Evolutionary conservation across 257 asterid genomes (phyloP), one percentile per base, ranked within the genome.

Genomic region (Capsicum rhomboideum): DNA sequence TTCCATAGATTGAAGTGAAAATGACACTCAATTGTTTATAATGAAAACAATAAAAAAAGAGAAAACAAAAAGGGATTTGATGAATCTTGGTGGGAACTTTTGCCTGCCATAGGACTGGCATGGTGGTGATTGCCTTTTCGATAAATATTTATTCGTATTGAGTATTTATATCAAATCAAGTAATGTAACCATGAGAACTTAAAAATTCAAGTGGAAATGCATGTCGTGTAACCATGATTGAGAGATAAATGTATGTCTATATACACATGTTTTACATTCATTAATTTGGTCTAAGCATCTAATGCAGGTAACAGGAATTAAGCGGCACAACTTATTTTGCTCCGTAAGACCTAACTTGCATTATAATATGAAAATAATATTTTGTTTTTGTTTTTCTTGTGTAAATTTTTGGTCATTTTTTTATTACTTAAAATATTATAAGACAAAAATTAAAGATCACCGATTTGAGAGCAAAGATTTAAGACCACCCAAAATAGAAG

Each of bases 11-110:
- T 83, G 56, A 44, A 72, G 58, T 86, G 87, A 87, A 84, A 75
- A 89, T 81, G 83, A 87, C 88, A 77, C 86, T 85, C 88, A 79
- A 23, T 46, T 74, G 83, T 86, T 83, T 87, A 52, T 83, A 85
- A 83, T 87, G 53, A 85, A 88, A 84, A 84, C 87, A 81, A 67
- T 66, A 17, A 26, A 4, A 61, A 6, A 34, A 29, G 12, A 18
- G 75, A 68, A 10, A 44, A 28, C 55, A 74, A 74, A 7, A 23
- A 77, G 75, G 82, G 80, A 71, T 34, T 78, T 85, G 88, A 90
- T 85, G 90, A 66, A 91, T 92, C 93, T 92, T 92, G 90, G 91
- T 88, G 91, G 92, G 97, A 89, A 87, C 87, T 89, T 88, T 87
- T 91, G 97, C 91, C 92, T 86, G 91, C 93, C 92, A 85, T 29